phyloP scores from a whole-genome alignment of 768 basidiomycete species.

The Hirschioporus abietinus region DNA sequence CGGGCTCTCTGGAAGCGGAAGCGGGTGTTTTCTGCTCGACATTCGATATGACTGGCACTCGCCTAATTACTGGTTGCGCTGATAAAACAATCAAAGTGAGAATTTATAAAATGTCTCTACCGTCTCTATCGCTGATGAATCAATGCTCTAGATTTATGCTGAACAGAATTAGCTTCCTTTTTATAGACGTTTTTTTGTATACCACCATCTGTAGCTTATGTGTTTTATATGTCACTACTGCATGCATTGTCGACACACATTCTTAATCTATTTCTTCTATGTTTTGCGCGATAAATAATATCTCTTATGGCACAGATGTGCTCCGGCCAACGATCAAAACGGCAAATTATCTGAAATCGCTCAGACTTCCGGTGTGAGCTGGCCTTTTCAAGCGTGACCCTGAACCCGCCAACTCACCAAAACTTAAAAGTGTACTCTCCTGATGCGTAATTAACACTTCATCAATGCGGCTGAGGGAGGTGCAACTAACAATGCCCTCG shows the following conservation, averaged over 20 bases:
- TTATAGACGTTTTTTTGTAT: background rate
- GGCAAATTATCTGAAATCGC: too few species aligned
- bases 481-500: constrained; percentile 47
- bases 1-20: constrained; percentile 97
- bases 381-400: background rate
- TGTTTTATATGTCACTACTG: background rate
- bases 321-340: too few species aligned
- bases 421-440: background rate
- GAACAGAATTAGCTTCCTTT: background rate
- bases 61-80: constrained; percentile 92
- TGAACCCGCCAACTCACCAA: constrained; percentile 2
- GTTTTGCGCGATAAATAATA: too few species aligned
- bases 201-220: background rate
- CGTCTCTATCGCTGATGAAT: background rate
- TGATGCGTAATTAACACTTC: background rate
- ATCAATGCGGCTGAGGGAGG: background rate
- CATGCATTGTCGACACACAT: background rate
- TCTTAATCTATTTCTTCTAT: background rate
- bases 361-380: background rate
- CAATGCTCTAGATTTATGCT: background rate
- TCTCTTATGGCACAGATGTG: too few species aligned
- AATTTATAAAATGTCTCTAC: constrained; percentile 2
- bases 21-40: constrained; percentile 96
- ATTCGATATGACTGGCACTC: constrained; percentile 92
- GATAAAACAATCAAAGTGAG: constrained; percentile 98